Conservation (phyloP, 208 protist species). For the Acanthamoeba sp. region DNA sequence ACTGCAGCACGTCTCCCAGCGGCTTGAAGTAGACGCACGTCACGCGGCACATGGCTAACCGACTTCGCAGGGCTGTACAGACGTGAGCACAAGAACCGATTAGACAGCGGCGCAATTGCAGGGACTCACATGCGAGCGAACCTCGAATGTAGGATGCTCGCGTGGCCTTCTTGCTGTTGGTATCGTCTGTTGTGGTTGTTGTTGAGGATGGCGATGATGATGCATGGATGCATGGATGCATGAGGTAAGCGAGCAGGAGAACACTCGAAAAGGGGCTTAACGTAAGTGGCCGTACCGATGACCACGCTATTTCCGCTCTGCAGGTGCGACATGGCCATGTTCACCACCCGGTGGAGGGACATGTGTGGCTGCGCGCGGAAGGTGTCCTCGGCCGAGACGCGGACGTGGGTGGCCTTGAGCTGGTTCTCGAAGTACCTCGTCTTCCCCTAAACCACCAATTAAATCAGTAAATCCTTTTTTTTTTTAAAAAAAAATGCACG, state of each 20-base stretch:
- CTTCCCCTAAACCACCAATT: neutral
- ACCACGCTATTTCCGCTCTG: conserved; percentile 25
- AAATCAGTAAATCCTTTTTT: conserved; percentile 17
- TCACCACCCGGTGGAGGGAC: conserved; percentile 48
- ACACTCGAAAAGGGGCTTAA: neutral
- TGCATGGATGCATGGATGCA: neutral
- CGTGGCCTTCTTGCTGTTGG: conserved; percentile 32
- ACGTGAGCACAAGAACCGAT: neutral
- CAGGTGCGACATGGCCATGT: neutral
- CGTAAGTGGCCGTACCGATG: neutral
- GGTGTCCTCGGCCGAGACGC: conserved; percentile 19
- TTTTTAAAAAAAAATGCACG: neutral
- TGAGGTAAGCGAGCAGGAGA: neutral
- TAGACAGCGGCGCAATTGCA: neutral
- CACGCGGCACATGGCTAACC: neutral
- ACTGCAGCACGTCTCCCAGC: neutral
- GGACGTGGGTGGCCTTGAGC: conserved; percentile 1
- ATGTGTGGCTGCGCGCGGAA: conserved; percentile 4
- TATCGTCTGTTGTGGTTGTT: conserved; percentile 1
- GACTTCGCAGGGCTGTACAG: neutral
- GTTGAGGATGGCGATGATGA: no score
- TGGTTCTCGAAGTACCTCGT: neutral
- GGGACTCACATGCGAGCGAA: no score
- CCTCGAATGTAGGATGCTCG: conserved; percentile 38
- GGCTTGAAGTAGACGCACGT: conserved; percentile 11